These are phyloP conservation scores for Chaetomium sp. DNA, from an alignment of 2,329 filamentous ascomycete species.

Conservation along the genomic window DNA sequence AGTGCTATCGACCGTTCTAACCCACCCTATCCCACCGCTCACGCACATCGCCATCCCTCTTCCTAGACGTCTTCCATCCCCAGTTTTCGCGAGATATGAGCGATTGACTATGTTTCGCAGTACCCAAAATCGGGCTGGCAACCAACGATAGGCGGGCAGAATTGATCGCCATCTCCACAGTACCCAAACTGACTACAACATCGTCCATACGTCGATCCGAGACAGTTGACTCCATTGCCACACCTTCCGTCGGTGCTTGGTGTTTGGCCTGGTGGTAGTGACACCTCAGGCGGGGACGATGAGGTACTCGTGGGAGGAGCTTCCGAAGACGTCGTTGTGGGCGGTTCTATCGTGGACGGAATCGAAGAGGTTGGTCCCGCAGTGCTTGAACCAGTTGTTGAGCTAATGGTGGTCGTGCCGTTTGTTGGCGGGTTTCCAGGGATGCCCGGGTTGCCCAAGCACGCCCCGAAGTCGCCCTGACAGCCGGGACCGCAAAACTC, in stretches of 20 bases:
- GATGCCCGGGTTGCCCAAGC: constrained; percentile 16
- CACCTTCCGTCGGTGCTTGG: constrained; percentile 24
- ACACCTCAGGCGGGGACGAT: constrained; percentile 9
- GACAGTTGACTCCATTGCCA: constrained; percentile 22
- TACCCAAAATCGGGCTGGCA: constrained; percentile 27
- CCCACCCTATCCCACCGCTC: too few species aligned
- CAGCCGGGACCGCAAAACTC: constrained; percentile 25
- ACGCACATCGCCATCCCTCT: too few species aligned
- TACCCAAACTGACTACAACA: constrained; percentile 27
- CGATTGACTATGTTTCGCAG: constrained; percentile 21
- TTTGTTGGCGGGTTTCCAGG: constrained; percentile 8
- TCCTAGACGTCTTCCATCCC: too few species aligned
- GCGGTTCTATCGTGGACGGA: background rate
- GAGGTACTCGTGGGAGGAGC: background rate
- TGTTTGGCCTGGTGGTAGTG: constrained; percentile 19
- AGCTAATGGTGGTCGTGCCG: constrained; percentile 6
- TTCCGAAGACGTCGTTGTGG: background rate
- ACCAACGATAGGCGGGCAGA: constrained; percentile 24
- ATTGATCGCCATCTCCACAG: constrained; percentile 27
- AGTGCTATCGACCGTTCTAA: too few species aligned
- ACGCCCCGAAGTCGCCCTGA: constrained; percentile 21
- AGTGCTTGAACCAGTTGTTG: constrained; percentile 4
- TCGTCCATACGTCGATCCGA: constrained; percentile 20
- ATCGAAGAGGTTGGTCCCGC: constrained; percentile 4
- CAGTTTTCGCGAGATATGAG: background rate